Evolutionary conservation across 768 basidiomycete genomes (phyloP).

Genomic region (Gyrodon lividus): DNA sequence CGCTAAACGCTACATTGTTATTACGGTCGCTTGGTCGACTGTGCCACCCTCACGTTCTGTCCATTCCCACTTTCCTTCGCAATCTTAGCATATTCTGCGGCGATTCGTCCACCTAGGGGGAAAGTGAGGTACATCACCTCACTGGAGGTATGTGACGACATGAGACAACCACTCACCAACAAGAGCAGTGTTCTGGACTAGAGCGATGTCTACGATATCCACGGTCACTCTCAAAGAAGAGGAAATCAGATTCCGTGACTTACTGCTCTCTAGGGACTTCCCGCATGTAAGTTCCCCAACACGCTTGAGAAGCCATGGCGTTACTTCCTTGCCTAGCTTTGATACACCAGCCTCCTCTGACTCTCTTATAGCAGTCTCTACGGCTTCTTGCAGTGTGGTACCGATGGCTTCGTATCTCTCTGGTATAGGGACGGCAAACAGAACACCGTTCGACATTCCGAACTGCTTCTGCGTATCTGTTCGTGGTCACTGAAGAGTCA

Average conservation of each 20-base stretch:
- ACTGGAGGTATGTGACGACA: not conserved
- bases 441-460: constrained; percentile 68
- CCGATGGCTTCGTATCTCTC: constrained; percentile 68
- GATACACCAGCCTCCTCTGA: constrained; percentile 79
- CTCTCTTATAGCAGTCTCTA: constrained; percentile 84
- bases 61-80: constrained; percentile 16
- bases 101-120: constrained; percentile 68
- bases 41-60: constrained; percentile 16
- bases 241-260: constrained; percentile 24
- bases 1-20: constrained; percentile 11
- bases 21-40: not conserved
- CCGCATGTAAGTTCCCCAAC: constrained; percentile 80
- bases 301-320: constrained; percentile 89
- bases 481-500: not conserved
- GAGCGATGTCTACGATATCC: constrained; percentile 65
- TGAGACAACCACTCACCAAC: constrained; percentile 54
- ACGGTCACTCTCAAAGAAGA: constrained; percentile 2
- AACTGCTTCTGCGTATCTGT: constrained; percentile 71
- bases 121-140: not conserved
- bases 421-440: constrained; percentile 92
- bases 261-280: constrained; percentile 69
- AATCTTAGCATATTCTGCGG: constrained; percentile 68
- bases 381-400: constrained; percentile 64
- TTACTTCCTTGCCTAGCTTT: constrained; percentile 83
- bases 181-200: constrained; percentile 85